Conservation (phyloP, 2,329 filamentous ascomycete genomes). For the Microascus cirrosus region DNA sequence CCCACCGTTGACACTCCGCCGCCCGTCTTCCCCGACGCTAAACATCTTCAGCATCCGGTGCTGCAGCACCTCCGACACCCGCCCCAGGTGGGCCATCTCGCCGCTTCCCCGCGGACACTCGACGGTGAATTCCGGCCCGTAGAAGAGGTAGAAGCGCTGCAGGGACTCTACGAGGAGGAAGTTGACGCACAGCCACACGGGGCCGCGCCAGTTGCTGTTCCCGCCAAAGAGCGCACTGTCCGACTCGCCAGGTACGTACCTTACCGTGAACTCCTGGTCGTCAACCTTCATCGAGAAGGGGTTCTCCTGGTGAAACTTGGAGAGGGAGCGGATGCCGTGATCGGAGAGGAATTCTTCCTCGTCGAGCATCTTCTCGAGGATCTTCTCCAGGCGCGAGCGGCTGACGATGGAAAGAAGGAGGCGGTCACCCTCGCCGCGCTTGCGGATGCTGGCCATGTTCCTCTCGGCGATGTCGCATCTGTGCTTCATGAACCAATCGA, state of each 20-base stretch:
- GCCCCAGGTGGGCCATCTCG: constrained; percentile 93
- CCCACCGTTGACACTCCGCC: constrained; percentile 77
- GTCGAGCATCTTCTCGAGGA: constrained; percentile 83
- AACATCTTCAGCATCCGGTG: constrained; percentile 91
- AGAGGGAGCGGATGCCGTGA: constrained; percentile 83
- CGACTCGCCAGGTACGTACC: constrained; percentile 90
- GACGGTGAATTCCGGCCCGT: constrained; percentile 76
- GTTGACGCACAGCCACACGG: constrained; percentile 94
- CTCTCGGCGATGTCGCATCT: constrained; percentile 76
- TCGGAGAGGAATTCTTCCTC: constrained; percentile 87
- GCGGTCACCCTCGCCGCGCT: constrained; percentile 80
- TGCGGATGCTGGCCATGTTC: constrained; percentile 88
- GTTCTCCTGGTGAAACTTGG: constrained; percentile 80
- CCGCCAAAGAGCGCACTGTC: constrained; percentile 91
- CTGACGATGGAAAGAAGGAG: constrained; percentile 84
- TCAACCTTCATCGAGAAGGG: constrained; percentile 96
- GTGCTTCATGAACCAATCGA: constrained; percentile 92
- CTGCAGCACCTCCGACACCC: constrained; percentile 90
- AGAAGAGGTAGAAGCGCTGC: constrained; percentile 94
- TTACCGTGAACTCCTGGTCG: constrained; percentile 75
- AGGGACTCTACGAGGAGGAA: constrained; percentile 88
- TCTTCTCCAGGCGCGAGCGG: constrained; percentile 82
- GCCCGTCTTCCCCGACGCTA: constrained; percentile 70
- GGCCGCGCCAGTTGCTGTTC: constrained; percentile 96
- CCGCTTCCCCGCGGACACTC: constrained; percentile 69